phyloP scores from a whole-genome alignment of 2,329 filamentous ascomycete genomes.

The Beauveria scarabaeidicola region DNA sequence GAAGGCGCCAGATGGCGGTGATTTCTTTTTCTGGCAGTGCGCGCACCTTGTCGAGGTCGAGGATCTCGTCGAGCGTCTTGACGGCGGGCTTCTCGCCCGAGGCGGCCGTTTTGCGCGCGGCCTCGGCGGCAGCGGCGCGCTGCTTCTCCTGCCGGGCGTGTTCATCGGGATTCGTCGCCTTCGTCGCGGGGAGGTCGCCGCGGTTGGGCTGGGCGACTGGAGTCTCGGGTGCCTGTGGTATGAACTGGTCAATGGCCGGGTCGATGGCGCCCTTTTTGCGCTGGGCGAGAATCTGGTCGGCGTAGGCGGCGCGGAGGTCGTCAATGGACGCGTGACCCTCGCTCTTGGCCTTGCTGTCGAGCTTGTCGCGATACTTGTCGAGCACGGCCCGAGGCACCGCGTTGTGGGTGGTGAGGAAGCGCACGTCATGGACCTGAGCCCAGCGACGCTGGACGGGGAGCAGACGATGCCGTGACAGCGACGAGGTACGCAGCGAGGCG shows the following conservation, averaged over 20 bases:
- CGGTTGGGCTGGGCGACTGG: constrained; percentile 28
- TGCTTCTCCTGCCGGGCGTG: constrained; percentile 10
- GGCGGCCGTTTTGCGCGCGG: constrained; percentile 15
- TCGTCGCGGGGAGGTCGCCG: constrained; percentile 20
- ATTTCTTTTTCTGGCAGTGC: constrained; percentile 72
- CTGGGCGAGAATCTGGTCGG: constrained; percentile 69
- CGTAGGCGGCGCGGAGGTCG: constrained; percentile 72
- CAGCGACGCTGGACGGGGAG: constrained; percentile 61
- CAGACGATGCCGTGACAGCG: constrained; percentile 17
- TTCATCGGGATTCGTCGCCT: constrained; percentile 13
- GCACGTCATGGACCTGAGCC: constrained; percentile 87
- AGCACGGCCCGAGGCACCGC: constrained; percentile 53
- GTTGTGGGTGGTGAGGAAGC: constrained; percentile 75
- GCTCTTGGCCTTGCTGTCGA: constrained; percentile 70
- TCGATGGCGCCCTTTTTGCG: constrained; percentile 57
- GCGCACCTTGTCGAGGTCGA: constrained; percentile 73
- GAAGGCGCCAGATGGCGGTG: constrained; percentile 80
- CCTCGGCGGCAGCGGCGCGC: background rate
- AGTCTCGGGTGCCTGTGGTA: constrained; percentile 28
- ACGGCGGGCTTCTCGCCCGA: constrained; percentile 24
- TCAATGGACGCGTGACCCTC: constrained; percentile 63
- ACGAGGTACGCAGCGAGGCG: constrained; percentile 18
- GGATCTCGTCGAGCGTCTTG: constrained; percentile 42
- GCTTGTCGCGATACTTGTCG: constrained; percentile 82
- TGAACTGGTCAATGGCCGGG: constrained; percentile 26